These are phyloP conservation scores for Penicillium verrucosum DNA, from an alignment of 2,329 filamentous ascomycete genomes.

Conservation along the genomic window DNA sequence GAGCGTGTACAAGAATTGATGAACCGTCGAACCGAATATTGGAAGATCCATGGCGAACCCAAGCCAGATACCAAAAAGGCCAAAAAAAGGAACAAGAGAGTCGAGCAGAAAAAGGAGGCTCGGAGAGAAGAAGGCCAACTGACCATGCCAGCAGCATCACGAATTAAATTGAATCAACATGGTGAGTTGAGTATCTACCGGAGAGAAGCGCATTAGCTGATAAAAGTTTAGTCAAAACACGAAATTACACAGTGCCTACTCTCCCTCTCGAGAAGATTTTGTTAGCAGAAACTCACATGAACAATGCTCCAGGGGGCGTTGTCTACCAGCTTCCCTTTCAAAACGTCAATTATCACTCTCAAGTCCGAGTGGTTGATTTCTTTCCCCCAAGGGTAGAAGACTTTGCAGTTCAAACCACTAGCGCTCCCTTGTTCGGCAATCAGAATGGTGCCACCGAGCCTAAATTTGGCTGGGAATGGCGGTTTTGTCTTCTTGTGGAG, in stretches of 20 bases:
- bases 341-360: constrained; percentile 66
- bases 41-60: constrained; percentile 47
- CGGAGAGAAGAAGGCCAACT: constrained; percentile 33
- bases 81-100: constrained; percentile 26
- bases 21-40: constrained; percentile 64
- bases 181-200: constrained; percentile 33
- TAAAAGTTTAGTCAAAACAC: constrained; percentile 45
- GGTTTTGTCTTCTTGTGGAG: constrained; percentile 75
- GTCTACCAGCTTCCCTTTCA: constrained; percentile 63
- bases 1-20: constrained; percentile 56
- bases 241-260: constrained; percentile 41
- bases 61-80: constrained; percentile 39
- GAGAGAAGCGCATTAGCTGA: background rate
- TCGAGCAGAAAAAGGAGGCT: constrained; percentile 29
- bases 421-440: constrained; percentile 40
- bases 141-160: constrained; percentile 20
- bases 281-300: constrained; percentile 45
- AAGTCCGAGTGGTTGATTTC: constrained; percentile 79
- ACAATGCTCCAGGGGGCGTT: constrained; percentile 46
- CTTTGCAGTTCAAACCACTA: constrained; percentile 59
- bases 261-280: constrained; percentile 50
- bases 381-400: constrained; percentile 66
- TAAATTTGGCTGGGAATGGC: constrained; percentile 69
- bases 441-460: background rate
- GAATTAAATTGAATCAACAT: constrained; percentile 40